These are phyloP conservation scores for Didymella pinodella DNA, from an alignment of 2,329 filamentous ascomycete species.

Conservation along the genomic window DNA sequence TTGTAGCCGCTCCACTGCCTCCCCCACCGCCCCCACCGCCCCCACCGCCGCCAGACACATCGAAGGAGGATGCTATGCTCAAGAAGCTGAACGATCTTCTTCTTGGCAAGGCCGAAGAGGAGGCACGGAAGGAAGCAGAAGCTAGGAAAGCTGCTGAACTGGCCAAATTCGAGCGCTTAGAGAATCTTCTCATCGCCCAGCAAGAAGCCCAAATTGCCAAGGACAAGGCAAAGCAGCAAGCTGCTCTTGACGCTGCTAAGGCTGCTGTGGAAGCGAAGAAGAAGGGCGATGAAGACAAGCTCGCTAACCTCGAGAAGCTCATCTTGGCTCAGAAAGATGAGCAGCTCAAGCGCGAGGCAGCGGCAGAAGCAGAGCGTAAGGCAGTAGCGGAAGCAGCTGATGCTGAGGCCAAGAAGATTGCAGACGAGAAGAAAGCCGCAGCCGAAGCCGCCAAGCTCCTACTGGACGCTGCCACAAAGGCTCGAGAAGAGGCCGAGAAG, in stretches of 20 bases:
- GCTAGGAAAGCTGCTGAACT: conserved; percentile 46
- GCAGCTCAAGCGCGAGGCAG: conserved; percentile 49
- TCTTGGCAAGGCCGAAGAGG: conserved; percentile 42
- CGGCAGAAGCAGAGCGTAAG: conserved; percentile 41
- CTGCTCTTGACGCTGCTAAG: conserved; percentile 39
- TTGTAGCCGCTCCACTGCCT: conserved; percentile 22
- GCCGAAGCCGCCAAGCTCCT: conserved; percentile 40
- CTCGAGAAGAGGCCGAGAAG: conserved; percentile 44
- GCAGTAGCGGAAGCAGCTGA: conserved; percentile 59
- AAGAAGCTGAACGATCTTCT: conserved; percentile 42
- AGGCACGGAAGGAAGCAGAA: conserved; percentile 37
- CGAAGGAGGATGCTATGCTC: conserved; percentile 45
- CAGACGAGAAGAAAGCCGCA: conserved; percentile 55
- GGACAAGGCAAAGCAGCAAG: conserved; percentile 47
- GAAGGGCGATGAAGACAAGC: conserved; percentile 47
- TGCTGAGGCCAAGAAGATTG: conserved; percentile 60
- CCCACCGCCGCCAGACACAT: conserved; percentile 32
- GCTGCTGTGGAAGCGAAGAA: conserved; percentile 41
- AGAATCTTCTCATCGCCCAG: conserved; percentile 47
- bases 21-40: conserved; percentile 14
- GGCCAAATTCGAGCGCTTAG: conserved; percentile 49
- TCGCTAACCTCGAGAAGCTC: conserved; percentile 48
- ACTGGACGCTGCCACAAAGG: conserved; percentile 43
- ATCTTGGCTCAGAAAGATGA: conserved; percentile 55
- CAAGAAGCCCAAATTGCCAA: conserved; percentile 49